A percentile compares a stretch with the other conserved stretches of the same genome.
Evolutionary conservation across 2,329 filamentous ascomycete species (phyloP).

Genomic region (Arthroderma sp.): DNA sequence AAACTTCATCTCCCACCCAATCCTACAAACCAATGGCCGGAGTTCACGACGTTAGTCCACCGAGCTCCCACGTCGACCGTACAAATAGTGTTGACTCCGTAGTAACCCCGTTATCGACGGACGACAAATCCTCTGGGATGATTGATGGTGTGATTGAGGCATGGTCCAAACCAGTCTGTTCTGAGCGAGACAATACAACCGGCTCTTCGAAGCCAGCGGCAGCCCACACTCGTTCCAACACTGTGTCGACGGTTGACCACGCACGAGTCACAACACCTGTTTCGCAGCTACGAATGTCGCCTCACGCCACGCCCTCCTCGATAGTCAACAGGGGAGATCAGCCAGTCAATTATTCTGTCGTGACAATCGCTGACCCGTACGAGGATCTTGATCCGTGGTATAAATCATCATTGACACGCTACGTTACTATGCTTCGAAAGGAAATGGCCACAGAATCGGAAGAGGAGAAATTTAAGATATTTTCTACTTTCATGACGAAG

Average conservation of each 20-base stretch:
- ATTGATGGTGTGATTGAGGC: constrained; percentile 34
- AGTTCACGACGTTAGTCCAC: neutral
- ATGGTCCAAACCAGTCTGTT: constrained; percentile 26
- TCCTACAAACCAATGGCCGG: neutral
- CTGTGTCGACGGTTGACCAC: constrained; percentile 5
- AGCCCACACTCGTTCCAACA: neutral
- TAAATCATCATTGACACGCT: constrained; percentile 42
- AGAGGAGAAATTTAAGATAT: constrained; percentile 41
- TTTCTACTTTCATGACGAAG: constrained; percentile 37
- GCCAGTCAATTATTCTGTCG: constrained; percentile 6
- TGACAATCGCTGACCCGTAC: constrained; percentile 32
- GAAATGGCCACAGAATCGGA: constrained; percentile 37
- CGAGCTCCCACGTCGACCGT: constrained; percentile 13
- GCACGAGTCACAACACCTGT: constrained; percentile 6
- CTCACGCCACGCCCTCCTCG: neutral
- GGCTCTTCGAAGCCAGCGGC: neutral
- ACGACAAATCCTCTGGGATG: constrained; percentile 19
- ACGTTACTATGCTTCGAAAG: constrained; percentile 41
- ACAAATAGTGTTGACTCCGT: constrained; percentile 20
- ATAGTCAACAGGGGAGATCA: constrained; percentile 3
- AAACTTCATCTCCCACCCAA: neutral
- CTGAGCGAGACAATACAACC: constrained; percentile 4
- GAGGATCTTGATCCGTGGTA: constrained; percentile 46
- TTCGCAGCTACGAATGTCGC: constrained; percentile 4
- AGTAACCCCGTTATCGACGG: constrained; percentile 15